Conservation (phyloP, 176 grass and related monocot genomes). For the Canna indica region DNA sequence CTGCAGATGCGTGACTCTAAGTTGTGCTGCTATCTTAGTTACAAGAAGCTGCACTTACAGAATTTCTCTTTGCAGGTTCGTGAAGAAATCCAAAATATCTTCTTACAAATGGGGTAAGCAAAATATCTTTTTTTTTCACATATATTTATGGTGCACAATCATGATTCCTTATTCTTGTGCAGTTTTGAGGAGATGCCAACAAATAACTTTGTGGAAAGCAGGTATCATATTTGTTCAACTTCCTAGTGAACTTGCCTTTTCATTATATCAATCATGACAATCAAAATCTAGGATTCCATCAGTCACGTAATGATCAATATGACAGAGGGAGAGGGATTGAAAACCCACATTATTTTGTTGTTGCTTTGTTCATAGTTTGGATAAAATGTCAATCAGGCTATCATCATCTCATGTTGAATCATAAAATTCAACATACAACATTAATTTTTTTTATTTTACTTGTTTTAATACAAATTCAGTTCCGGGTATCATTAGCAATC, state of each 20-base stretch:
- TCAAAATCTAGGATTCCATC: neutral
- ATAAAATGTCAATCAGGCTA: too few species aligned
- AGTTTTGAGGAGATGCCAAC: constrained; percentile 94
- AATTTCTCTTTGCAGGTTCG: constrained; percentile 45
- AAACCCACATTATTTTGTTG: too few species aligned
- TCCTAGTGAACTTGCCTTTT: neutral
- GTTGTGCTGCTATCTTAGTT: neutral
- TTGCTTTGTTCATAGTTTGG: too few species aligned
- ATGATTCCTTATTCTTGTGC: constrained; percentile 22
- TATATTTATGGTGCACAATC: neutral
- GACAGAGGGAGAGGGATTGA: too few species aligned
- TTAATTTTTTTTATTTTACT: too few species aligned
- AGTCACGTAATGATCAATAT: too few species aligned
- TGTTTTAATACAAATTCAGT: too few species aligned
- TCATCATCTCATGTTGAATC: too few species aligned
- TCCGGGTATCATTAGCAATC: too few species aligned
- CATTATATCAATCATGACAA: too few species aligned
- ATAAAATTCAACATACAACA: too few species aligned
- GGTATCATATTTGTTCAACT: constrained; percentile 24
- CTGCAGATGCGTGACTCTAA: neutral
- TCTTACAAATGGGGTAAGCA: constrained; percentile 78
- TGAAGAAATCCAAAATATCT: constrained; percentile 76
- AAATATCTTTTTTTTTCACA: constrained; percentile 7
- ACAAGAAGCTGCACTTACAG: neutral
- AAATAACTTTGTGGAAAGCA: constrained; percentile 92